Conservation (phyloP, 2,329 filamentous ascomycete species). For the Calonectria hawksworthii region DNA sequence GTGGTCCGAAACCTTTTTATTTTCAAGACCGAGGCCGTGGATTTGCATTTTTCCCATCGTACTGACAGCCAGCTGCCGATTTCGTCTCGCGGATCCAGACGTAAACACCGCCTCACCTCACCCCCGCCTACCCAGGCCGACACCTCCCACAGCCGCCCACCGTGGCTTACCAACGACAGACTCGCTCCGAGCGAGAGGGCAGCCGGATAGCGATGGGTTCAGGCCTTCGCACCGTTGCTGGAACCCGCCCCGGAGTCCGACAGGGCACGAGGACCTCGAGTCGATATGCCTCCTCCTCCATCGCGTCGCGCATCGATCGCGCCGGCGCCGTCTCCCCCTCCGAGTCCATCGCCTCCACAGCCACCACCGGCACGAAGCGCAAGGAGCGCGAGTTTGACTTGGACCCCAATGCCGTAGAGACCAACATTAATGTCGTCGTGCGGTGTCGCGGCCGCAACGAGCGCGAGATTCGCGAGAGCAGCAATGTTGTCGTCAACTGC, state of each 20-base stretch:
- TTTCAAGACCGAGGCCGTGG: conserved; percentile 22
- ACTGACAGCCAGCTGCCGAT: not conserved
- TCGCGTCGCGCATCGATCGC: conserved; percentile 43
- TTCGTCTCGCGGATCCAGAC: not conserved
- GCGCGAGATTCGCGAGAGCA: conserved; percentile 94
- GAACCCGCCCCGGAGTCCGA: conserved; percentile 44
- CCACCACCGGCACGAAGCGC: conserved; percentile 77
- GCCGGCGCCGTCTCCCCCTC: conserved; percentile 75
- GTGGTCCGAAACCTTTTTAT: conserved; percentile 25
- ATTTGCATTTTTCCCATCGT: not conserved
- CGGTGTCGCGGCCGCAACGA: conserved; percentile 93
- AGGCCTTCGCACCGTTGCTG: conserved; percentile 43
- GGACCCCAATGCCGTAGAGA: conserved; percentile 78
- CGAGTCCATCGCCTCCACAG: conserved; percentile 73
- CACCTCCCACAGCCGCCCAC: conserved; percentile 39
- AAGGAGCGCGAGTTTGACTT: conserved; percentile 89
- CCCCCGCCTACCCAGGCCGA: conserved; percentile 25
- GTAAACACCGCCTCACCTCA: not conserved
- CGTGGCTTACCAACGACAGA: conserved; percentile 53
- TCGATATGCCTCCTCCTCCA: conserved; percentile 42
- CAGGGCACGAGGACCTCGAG: conserved; percentile 42
- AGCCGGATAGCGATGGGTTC: conserved; percentile 52
- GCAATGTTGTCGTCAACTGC: conserved; percentile 89
- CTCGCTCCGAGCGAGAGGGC: conserved; percentile 55
- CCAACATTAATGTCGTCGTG: conserved; percentile 98